Evolutionary conservation across 148 eudicot species (phyloP).

Genomic region (Arctostaphylos glauca): DNA sequence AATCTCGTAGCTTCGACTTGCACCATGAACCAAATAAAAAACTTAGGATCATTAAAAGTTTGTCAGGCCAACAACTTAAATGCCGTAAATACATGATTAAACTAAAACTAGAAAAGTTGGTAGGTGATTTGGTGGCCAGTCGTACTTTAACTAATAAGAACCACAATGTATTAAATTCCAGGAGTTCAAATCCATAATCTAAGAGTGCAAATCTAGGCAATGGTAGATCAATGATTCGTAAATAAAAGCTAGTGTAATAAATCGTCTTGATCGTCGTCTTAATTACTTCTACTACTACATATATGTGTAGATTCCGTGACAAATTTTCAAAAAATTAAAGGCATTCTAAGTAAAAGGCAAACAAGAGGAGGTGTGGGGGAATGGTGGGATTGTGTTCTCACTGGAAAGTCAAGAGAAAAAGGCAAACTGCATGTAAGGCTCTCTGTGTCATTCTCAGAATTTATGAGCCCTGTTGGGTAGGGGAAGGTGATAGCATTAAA

Average conservation of each 20-base stretch:
- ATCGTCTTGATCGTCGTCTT: no score
- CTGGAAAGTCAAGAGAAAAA: background rate
- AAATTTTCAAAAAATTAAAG: background rate
- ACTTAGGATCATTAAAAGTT: no score
- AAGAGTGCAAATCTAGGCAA: background rate
- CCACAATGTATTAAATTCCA: background rate
- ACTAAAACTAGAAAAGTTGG: no score
- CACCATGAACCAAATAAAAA: no score
- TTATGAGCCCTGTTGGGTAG: background rate
- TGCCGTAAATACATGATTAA: no score
- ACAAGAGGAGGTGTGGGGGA: background rate
- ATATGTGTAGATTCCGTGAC: background rate
- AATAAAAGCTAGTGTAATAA: no score
- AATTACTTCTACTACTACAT: no score
- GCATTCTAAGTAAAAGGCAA: no score
- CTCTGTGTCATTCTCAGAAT: background rate
- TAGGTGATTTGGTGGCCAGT: background rate
- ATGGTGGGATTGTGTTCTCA: background rate
- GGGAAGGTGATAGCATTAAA: background rate
- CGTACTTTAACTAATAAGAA: background rate
- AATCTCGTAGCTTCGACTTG: no score
- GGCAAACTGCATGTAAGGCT: background rate
- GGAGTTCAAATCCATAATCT: background rate
- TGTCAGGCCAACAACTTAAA: no score
- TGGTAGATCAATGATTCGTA: background rate